Conservation (phyloP, 768 basidiomycete genomes). For the Lentinula sp. region DNA sequence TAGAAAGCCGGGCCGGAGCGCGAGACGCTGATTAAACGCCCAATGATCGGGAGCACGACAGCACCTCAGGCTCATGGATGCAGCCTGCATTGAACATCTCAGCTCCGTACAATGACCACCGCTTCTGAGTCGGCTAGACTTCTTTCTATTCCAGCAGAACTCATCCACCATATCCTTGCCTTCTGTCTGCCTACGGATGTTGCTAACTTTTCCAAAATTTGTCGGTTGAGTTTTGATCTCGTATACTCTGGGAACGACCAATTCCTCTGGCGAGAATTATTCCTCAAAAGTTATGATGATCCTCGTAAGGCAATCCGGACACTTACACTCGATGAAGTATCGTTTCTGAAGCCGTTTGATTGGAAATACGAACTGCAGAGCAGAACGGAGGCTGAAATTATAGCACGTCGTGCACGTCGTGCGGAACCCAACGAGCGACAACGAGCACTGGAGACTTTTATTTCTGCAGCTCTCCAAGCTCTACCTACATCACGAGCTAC, state of each 20-base stretch:
- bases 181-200: slow-evolving; percentile 54
- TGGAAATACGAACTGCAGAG: slow-evolving; percentile 31
- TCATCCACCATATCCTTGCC: slow-evolving; percentile 51
- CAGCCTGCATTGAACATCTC: background rate
- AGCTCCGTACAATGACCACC: background rate
- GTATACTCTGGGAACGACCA: slow-evolving; percentile 46
- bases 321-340: slow-evolving; percentile 8
- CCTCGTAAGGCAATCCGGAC: slow-evolving; percentile 32
- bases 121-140: background rate
- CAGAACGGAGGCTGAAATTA: slow-evolving; percentile 34
- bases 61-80: background rate
- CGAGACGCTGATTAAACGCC: background rate
- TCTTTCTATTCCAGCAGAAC: slow-evolving; percentile 47
- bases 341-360: slow-evolving; percentile 9
- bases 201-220: slow-evolving; percentile 52
- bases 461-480: slow-evolving; percentile 32
- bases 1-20: background rate
- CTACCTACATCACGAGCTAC: slow-evolving; percentile 17
- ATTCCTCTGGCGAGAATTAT: slow-evolving; percentile 66
- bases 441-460: slow-evolving; percentile 31
- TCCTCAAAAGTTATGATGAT: slow-evolving; percentile 61
- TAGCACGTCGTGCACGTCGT: slow-evolving; percentile 9
- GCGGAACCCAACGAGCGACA: slow-evolving; percentile 11
- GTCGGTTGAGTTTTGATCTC: slow-evolving; percentile 37
- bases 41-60: background rate